A percentile compares a stretch with the other conserved stretches of the same genome.
Evolutionary conservation across 208 protist genomes (phyloP).

Genomic region (Leishmania turanica): DNA sequence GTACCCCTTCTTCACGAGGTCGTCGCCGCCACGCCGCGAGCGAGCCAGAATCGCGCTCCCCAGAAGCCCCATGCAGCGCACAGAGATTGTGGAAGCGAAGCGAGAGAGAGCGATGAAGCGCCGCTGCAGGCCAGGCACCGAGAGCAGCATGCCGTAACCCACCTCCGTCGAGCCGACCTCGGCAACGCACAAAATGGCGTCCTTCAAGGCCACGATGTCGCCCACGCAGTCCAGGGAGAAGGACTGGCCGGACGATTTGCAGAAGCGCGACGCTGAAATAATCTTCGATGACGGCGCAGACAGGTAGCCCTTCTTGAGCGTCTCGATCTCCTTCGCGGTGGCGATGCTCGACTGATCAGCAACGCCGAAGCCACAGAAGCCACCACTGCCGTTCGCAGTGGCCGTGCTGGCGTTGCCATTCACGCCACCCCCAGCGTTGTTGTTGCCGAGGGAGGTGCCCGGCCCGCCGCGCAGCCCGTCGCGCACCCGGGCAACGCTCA

Average conservation of each 20-base stretch:
- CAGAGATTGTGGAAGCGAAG: constrained; percentile 72
- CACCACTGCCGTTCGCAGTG: background rate
- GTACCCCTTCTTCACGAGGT: constrained; percentile 48
- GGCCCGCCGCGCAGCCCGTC: constrained; percentile 20
- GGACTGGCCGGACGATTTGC: constrained; percentile 49
- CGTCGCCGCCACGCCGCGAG: constrained; percentile 45
- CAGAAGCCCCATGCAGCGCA: constrained; percentile 63
- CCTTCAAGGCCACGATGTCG: constrained; percentile 57
- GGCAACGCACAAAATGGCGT: constrained; percentile 79
- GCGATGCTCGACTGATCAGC: constrained; percentile 22
- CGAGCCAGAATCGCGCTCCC: constrained; percentile 60
- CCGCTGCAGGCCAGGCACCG: constrained; percentile 55
- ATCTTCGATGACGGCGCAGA: constrained; percentile 39
- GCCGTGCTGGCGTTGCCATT: constrained; percentile 7
- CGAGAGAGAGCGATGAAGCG: constrained; percentile 65
- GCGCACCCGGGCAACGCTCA: constrained; percentile 10
- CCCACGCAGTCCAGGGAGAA: constrained; percentile 77
- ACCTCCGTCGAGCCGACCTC: constrained; percentile 76
- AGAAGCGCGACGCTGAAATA: constrained; percentile 73
- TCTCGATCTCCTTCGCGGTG: constrained; percentile 30
- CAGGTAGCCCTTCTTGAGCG: constrained; percentile 45
- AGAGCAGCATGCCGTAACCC: constrained; percentile 60
- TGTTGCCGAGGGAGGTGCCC: constrained; percentile 21
- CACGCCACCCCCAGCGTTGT: background rate
- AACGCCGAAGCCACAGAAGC: background rate